Evolutionary conservation across 2,329 filamentous ascomycete species (phyloP), one percentile per base, ranked within the genome.

Genomic region (Trichoderma atrobrunneum): DNA sequence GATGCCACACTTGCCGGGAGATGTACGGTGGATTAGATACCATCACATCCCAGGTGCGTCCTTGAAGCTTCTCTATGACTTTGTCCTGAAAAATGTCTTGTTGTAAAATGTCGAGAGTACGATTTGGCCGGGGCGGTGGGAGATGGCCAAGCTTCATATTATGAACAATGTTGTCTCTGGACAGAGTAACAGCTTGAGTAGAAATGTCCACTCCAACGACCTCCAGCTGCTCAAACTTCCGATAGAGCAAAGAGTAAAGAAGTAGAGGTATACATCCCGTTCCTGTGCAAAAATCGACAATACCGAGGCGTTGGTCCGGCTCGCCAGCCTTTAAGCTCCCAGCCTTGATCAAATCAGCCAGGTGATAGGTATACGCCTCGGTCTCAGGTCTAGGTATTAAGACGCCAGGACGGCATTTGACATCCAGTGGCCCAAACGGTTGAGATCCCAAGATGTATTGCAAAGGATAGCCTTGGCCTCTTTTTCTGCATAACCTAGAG

Each of bases 21-120:
- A 98, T 91, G 79, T 98, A 98, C 0, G 96, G 96, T 18, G 96
- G 96, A 78, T 99, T 99, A 1, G 92, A 92, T 43, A 96, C 88
- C 1, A 99, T 81, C 5, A 98, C 82, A 74, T 97, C 90, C 77
- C 80, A 87, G 3, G 48, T 75, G 18, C 61, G 66, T 10, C 59
- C 56, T 1, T 78, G 59, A 2, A 82, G 72, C 2, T 71, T 36
- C 3, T 73, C 57, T 67, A 85, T 79, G 73, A 81, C 82, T 39
- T 76, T 77, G 18, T 85, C 80, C 7, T 79, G 77, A 73, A 89
- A 89, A 16, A 90, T 80, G 72, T 90, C 82, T 1, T 84, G 86
- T 21, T 81, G 78, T 18, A 80, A 76, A 73, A 92, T 89, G 1
- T 74, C 72, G 5, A 89, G 77, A 12, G 51, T 74, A 60, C 80